Base-by-base conservation (phyloP, 352 stramenopile species). In the Phytophthora tentaculata region DNA sequence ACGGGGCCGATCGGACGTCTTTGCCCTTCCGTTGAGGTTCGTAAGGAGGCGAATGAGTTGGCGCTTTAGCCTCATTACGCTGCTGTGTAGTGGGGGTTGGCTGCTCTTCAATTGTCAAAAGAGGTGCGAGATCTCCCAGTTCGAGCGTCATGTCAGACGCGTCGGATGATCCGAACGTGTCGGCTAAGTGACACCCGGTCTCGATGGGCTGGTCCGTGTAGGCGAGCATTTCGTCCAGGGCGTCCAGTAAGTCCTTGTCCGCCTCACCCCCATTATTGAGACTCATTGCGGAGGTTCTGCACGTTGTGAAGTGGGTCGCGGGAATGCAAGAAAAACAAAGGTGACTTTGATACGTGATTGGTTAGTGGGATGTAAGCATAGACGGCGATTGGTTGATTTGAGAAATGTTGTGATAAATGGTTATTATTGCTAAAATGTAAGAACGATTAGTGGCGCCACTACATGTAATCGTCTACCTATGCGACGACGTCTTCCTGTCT, bases 141-240 rank as follows among this genome's bases (percentile, higher is more conserved):
- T 12, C 47, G 35, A 59, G 41, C 24, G 37, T 41, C 26, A 32
- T 39, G 32, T 39, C 28, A 8, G 28, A 32, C 9, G 32, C 17
- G 13, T 54, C 50, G 41, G 26, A 44, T 19, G 52, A 32, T 43
- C 51, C 53, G 39, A 73, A 73, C 3, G 60, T 54, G 49, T 73
- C 66, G 22, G 39, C 52, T 52, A 73, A 61, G 32, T 73, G 53
- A 12, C 45, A 69, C 7, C 65, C 65, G 1, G 52, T 61, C 17
- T 63, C 65, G 9, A 73, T 47, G 3, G 59, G 28, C 22, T 47
- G 19, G 4, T 44, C 41, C 14, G 59, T 41, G 29, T 56, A 69
- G 19, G 51, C 52, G 24, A 73, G n/a, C 39, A 73, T 73, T 37
- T 73, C 66, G 41, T 73, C 66, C 28, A 73, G 35, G n/a, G 54